Evolutionary conservation across 768 basidiomycete species (phyloP).

Genomic region (Gautieria morchelliformis): DNA sequence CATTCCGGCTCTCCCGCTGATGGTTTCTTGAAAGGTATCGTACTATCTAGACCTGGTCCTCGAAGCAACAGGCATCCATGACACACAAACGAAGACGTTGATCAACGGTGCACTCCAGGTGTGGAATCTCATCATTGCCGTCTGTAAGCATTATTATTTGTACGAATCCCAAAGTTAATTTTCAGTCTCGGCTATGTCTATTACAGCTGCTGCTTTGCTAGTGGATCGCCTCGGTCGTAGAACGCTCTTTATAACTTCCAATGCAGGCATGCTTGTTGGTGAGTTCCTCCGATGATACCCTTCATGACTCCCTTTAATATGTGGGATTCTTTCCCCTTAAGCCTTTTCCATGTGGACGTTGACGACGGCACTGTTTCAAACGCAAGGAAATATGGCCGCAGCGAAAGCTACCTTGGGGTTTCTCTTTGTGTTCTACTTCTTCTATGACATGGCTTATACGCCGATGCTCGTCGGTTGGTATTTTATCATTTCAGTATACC

Average conservation of each 20-base stretch:
- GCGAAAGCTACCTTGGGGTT: constrained; percentile 46
- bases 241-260: constrained; percentile 57
- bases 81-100: constrained; percentile 41
- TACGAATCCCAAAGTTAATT: not conserved
- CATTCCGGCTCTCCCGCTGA: not conserved
- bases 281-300: constrained; percentile 10
- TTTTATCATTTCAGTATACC: too few relatives aligned
- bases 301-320: not conserved
- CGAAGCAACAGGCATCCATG: constrained; percentile 50
- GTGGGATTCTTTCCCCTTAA: not conserved
- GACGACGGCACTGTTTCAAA: constrained; percentile 30
- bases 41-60: constrained; percentile 68
- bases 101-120: constrained; percentile 61
- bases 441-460: constrained; percentile 66
- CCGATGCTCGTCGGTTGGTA: constrained; percentile 45
- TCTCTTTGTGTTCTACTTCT: constrained; percentile 47
- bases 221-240: constrained; percentile 63
- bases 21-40: constrained; percentile 41
- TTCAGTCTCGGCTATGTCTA: not conserved
- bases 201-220: constrained; percentile 45
- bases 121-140: constrained; percentile 54
- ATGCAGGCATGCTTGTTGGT: constrained; percentile 49
- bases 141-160: constrained; percentile 3
- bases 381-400: constrained; percentile 20
- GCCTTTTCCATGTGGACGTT: constrained; percentile 52